Base-by-base conservation (phyloP, 202 grass and related monocot species). In the Musa balbisiana region DNA sequence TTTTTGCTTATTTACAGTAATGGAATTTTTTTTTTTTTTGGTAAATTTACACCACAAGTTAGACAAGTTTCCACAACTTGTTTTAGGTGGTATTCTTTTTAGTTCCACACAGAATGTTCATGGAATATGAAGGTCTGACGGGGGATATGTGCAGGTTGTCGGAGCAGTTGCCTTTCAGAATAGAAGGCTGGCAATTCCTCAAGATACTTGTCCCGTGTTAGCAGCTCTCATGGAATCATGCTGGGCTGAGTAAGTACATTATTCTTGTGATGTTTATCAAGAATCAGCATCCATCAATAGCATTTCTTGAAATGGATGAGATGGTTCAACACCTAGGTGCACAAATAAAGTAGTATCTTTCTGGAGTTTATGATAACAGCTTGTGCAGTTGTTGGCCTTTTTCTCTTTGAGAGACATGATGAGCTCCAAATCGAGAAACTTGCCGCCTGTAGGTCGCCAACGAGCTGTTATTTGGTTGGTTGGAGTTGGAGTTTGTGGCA, bases 131-230 rank as follows among this genome's bases (percentile, higher is more conserved):
- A 64, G 72, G 19, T 67, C 15, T 52, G 66, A 62, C 71, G 51
- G 22, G 52, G 55, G 55, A 25, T 64, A 14, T 14, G 76, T 76
- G 14, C 84, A 98, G 91, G 91, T 98, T 53, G 91, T 98, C 67
- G 95, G 95, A 63, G 88, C 95, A 11, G 91, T 98, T 73, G 95
- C 95, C 54, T 98, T 98, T 84, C 91, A 90, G 80, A 92, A 90
- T 70, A 94, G 91, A 87, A 92, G 91, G 67, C 77, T 88, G 3
- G 71, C 82, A 11, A 98, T 98, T 68, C 91, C 91, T 8, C 80
- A 85, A 77, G 83, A 83, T 69, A 86, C 88, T 4, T 77, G 70
- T 51, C 82, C 86, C 0, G 75, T 79, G 67, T 81, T 97, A 80
- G 88, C 84, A 79, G 86, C 80, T 74, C 88, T 97, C 73, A 81